Conservation (phyloP, 2,329 filamentous ascomycete species). For the Diaporthe citri region DNA sequence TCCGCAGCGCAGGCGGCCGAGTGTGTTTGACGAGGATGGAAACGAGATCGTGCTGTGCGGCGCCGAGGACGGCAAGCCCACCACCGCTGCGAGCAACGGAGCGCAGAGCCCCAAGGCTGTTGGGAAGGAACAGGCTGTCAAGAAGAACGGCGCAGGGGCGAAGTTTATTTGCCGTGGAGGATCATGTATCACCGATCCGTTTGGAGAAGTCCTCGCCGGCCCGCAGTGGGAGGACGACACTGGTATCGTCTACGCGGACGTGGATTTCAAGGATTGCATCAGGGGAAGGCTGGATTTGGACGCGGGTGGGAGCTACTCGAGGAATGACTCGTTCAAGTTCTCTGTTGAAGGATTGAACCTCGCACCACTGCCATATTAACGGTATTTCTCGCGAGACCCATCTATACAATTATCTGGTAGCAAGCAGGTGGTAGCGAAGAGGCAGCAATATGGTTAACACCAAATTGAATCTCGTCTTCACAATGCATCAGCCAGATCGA, state of each 20-base stretch:
- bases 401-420: conserved; percentile 19
- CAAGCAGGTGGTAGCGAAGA: background rate
- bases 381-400: background rate
- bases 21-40: conserved; percentile 50
- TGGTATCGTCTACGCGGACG: conserved; percentile 76
- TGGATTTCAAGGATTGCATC: conserved; percentile 90
- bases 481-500: conserved; percentile 49
- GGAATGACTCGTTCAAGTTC: conserved; percentile 73
- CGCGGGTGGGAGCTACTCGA: conserved; percentile 86
- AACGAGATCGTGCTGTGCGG: conserved; percentile 58
- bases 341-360: conserved; percentile 70
- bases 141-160: conserved; percentile 48
- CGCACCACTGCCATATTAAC: conserved; percentile 65
- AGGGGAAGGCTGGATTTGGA: conserved; percentile 86
- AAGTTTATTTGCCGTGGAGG: conserved; percentile 80
- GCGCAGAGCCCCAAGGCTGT: background rate
- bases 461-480: conserved; percentile 1
- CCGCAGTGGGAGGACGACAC: conserved; percentile 86
- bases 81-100: conserved; percentile 29
- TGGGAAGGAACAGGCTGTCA: conserved; percentile 33
- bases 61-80: conserved; percentile 34
- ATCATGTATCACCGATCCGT: conserved; percentile 83
- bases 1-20: conserved; percentile 39
- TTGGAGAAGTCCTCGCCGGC: conserved; percentile 83
- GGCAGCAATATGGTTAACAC: background rate